phyloP scores from a whole-genome alignment of 2,329 filamentous ascomycete species.

The Plectosphaerella sp. region DNA sequence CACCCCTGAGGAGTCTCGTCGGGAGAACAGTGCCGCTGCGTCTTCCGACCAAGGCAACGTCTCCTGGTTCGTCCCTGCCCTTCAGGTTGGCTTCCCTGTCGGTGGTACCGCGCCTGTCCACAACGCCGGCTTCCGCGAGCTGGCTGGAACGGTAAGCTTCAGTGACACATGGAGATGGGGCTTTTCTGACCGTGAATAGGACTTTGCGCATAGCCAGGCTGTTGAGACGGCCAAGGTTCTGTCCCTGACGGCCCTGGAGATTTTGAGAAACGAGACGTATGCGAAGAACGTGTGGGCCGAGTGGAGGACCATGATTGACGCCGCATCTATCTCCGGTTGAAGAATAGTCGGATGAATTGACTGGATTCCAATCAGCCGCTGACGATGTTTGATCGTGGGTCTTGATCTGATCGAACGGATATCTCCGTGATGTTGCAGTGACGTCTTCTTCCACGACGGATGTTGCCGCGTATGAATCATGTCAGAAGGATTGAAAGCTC shows the following conservation, averaged over 20 bases:
- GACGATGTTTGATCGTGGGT: no score
- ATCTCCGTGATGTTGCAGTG: no score
- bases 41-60: constrained; percentile 10
- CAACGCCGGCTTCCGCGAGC: constrained; percentile 9
- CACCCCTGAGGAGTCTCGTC: constrained; percentile 5
- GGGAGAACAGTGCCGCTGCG: not conserved
- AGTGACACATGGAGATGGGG: no score
- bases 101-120: constrained; percentile 7
- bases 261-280: constrained; percentile 9
- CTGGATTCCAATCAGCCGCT: no score
- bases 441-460: no score
- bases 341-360: not conserved
- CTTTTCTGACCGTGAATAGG: not conserved
- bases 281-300: constrained; percentile 7
- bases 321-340: not conserved
- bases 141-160: constrained; percentile 5
- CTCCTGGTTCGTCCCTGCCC: constrained; percentile 9
- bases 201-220: constrained; percentile 7
- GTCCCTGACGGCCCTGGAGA: constrained; percentile 7
- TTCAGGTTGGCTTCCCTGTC: constrained; percentile 9
- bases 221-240: constrained; percentile 8
- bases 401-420: no score
- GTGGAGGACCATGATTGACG: constrained; percentile 9
- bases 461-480: no score
- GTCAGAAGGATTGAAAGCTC: no score